Percentiles rank a stretch among this genome's conserved stretches.
Conservation (phyloP, 177 flowering plant genomes). For the Vitis hybrid region DNA sequence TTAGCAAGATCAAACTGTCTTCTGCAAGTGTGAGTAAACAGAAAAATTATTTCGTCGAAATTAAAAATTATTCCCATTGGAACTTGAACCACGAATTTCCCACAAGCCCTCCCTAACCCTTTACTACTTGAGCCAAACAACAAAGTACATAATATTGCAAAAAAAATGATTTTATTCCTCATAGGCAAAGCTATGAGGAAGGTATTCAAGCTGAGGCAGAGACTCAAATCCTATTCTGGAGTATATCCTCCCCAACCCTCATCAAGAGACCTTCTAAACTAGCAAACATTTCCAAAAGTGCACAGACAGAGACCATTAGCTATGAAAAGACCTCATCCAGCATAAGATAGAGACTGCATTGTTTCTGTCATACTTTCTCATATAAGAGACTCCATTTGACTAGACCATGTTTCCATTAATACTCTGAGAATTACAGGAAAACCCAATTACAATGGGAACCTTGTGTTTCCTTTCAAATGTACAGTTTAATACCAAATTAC, state of each 20-base stretch:
- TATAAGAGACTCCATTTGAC: neutral
- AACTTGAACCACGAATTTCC: neutral
- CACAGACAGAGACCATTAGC: neutral
- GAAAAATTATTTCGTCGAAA: neutral
- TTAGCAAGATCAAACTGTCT: conserved; percentile 87
- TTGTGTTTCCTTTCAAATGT: neutral
- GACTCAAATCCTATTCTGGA: no score
- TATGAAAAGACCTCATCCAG: neutral
- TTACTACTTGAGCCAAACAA: neutral
- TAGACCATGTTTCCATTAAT: neutral
- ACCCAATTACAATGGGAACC: neutral
- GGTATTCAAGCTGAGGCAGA: no score
- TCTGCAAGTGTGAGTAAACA: conserved; percentile 34
- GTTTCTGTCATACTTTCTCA: neutral
- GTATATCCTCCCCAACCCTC: no score
- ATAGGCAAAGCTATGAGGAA: no score
- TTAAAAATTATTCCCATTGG: neutral
- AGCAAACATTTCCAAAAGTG: no score
- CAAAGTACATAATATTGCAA: no score
- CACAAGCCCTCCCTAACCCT: no score
- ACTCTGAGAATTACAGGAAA: neutral
- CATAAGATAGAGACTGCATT: neutral
- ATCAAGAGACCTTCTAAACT: no score
- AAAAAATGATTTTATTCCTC: no score
- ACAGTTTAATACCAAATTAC: neutral